Evolutionary conservation across 1,284 basidiomycete species (phyloP), one percentile per base, ranked within the genome.

Genomic region (Kalmanozyma brasiliensis): DNA sequence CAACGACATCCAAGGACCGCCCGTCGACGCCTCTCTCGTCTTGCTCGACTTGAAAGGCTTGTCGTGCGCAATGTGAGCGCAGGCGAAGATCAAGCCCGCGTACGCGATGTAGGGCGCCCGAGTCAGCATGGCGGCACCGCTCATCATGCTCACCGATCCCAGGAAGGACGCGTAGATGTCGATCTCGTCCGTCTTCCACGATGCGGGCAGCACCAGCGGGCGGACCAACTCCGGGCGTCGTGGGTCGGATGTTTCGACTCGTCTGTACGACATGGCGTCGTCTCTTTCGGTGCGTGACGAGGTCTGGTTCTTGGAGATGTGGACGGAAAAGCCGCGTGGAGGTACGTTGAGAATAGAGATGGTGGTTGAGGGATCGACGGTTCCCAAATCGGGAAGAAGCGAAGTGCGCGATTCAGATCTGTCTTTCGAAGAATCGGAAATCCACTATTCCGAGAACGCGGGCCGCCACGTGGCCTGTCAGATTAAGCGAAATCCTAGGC

Each of bases 51-150:
- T 71, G 59, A 64, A 69, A 0, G 70, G 70, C 30, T 59, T 64
- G 47, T 73, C 66, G 41, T 73, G 66, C 4, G 62, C 66, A 16
- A 69, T 57, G 51, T 73, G 71, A 14, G 71, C 71, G 33, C 58
- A 56, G 10, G 71, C 65, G 29, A 73, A 73, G 17, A 73, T 24
- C n/a, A 66, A 24, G 5, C 71, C 71, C n/a, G 56, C 55, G 20
- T 68, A 73, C 11, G 70, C 70, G 20, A 68, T 49, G 34, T 65
- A 57, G 0, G 70, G 61, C 1, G 44, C 51, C 3, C 65, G 30
- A 0, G 61, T 64, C 16, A 73, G 43, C 70, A 73, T 68, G 2
- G 64, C 65, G n/a, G 61, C 65, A 3, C 61, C 61, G 9, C 48
- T 51, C 46, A 73, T 51, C 65, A 73, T 73, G n/a, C 51, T 56